phyloP scores from a whole-genome alignment of 768 basidiomycete species.

The Russula emetica region DNA sequence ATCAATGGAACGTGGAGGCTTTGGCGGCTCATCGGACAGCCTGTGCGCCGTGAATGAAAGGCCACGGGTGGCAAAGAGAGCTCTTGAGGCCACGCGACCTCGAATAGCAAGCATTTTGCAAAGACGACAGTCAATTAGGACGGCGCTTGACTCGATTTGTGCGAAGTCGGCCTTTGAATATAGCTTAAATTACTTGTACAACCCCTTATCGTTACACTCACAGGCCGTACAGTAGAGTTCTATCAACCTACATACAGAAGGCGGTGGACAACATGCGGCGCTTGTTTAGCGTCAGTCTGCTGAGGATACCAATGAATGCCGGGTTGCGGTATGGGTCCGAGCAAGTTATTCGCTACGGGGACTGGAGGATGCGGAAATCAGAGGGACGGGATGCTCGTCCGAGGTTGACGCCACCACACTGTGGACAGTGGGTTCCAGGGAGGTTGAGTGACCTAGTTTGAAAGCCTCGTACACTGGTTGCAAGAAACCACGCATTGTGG shows the following conservation, averaged over 20 bases:
- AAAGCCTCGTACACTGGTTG: not conserved
- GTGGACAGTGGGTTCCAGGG: not conserved
- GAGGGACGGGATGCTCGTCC: not conserved
- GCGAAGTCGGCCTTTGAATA: no score
- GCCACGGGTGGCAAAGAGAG: slow-evolving; percentile 25
- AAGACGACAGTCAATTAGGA: no score
- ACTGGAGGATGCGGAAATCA: not conserved
- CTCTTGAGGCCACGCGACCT: slow-evolving; percentile 9
- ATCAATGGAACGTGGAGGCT: slow-evolving; percentile 75
- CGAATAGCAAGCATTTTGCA: slow-evolving; percentile 17
- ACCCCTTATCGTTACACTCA: no score
- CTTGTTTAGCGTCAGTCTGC: not conserved
- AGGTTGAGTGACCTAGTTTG: not conserved
- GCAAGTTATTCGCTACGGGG: not conserved
- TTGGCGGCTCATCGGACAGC: slow-evolving; percentile 42
- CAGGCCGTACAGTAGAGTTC: no score
- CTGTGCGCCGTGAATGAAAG: slow-evolving; percentile 30
- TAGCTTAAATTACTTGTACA: no score
- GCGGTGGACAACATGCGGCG: not conserved
- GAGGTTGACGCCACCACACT: not conserved
- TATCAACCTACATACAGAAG: not conserved
- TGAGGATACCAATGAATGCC: not conserved
- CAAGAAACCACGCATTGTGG: not conserved
- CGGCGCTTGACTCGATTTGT: no score
- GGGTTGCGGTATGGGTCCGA: not conserved